Conservation (phyloP, 2,329 filamentous ascomycete species). For the Albophoma yamanashiensis region DNA sequence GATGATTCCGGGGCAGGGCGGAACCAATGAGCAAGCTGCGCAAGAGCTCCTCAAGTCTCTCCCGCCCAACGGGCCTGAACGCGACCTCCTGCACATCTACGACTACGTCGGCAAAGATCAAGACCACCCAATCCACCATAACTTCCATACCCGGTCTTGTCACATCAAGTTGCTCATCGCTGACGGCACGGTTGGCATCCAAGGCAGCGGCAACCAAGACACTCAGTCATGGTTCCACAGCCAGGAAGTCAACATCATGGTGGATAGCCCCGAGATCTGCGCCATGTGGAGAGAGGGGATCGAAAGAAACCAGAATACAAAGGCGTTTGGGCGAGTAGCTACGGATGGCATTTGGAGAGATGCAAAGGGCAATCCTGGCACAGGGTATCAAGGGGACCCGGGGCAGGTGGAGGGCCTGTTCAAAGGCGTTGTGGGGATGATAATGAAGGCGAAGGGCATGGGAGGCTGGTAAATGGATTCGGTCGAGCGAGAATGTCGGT, state of each 20-base stretch:
- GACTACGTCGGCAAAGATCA: constrained; percentile 71
- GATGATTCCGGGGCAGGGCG: constrained; percentile 63
- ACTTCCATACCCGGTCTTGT: constrained; percentile 54
- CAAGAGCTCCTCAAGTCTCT: constrained; percentile 47
- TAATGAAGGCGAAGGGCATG: neutral
- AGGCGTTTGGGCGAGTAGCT: constrained; percentile 24
- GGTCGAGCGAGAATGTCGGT: neutral
- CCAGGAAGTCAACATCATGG: constrained; percentile 67
- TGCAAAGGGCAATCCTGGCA: neutral
- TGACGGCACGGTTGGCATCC: constrained; percentile 57
- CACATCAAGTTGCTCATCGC: constrained; percentile 72
- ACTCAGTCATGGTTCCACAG: constrained; percentile 72
- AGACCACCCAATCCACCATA: constrained; percentile 53
- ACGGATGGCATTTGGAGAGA: neutral
- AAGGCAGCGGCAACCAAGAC: constrained; percentile 71
- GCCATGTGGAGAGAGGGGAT: constrained; percentile 50
- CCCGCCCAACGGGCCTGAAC: constrained; percentile 26
- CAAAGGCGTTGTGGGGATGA: neutral
- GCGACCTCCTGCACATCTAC: constrained; percentile 41
- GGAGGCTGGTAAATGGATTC: neutral
- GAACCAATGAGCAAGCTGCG: constrained; percentile 63
- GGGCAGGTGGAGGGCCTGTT: neutral
- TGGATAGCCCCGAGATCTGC: constrained; percentile 55
- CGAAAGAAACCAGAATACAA: constrained; percentile 57
- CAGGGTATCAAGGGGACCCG: neutral